Evolutionary conservation across 2,329 filamentous ascomycete genomes (phyloP).

Genomic region (Sarocladium kiliense): DNA sequence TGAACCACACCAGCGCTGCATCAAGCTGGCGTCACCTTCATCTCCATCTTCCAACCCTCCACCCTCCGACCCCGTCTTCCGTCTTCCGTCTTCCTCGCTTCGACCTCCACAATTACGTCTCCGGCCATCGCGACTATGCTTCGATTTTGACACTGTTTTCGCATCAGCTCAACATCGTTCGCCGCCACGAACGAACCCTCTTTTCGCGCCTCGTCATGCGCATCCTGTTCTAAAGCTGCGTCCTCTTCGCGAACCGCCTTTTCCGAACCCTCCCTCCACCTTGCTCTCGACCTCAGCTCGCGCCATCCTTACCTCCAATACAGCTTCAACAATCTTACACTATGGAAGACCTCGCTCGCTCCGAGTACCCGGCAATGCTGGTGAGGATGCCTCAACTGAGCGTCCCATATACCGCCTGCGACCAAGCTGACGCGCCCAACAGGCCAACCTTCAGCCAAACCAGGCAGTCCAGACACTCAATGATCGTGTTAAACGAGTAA

Average conservation of each 20-base stretch:
- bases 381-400: slow-evolving; percentile 49
- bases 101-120: slow-evolving; percentile 5
- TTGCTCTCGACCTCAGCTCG: slow-evolving; percentile 22
- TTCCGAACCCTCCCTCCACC: slow-evolving; percentile 14
- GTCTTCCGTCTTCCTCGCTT: not conserved
- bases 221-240: not conserved
- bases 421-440: not conserved
- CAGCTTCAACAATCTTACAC: slow-evolving; percentile 27
- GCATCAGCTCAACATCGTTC: not conserved
- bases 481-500: slow-evolving; percentile 83
- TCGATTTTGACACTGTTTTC: not conserved
- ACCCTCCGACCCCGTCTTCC: not conserved
- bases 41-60: not conserved
- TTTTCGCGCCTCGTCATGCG: slow-evolving; percentile 11
- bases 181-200: not conserved
- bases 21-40: slow-evolving; percentile 5
- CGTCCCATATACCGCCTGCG: not conserved
- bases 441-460: slow-evolving; percentile 76
- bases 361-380: slow-evolving; percentile 93
- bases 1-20: not conserved
- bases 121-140: slow-evolving; percentile 1
- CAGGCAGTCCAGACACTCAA: slow-evolving; percentile 79
- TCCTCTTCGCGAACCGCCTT: slow-evolving; percentile 8
- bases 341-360: slow-evolving; percentile 74
- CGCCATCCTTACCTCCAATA: not conserved